These are phyloP conservation scores for Chalaropsis thielavioides DNA, from an alignment of 2,329 filamentous ascomycete genomes.

Conservation along the genomic window DNA sequence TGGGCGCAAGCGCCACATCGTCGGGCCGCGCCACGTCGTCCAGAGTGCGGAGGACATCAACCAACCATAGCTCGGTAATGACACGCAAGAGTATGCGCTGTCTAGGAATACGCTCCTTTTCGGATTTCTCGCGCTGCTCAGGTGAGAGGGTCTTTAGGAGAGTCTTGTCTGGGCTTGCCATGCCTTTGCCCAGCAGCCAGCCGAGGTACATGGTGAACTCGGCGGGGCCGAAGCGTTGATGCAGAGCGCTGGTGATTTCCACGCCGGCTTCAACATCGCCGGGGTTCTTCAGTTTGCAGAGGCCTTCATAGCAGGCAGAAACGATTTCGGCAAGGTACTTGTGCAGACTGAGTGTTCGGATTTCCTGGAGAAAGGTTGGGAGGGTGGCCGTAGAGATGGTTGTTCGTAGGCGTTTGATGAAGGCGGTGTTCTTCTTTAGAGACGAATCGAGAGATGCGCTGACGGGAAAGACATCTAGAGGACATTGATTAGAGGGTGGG, in stretches of 20 bases:
- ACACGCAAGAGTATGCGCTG: slow-evolving; percentile 79
- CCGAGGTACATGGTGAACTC: slow-evolving; percentile 87
- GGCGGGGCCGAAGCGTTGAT: slow-evolving; percentile 79
- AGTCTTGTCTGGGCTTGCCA: slow-evolving; percentile 80
- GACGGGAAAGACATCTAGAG: slow-evolving; percentile 60
- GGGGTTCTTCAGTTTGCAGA: slow-evolving; percentile 79
- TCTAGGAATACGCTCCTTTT: slow-evolving; percentile 78
- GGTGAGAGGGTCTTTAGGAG: slow-evolving; percentile 61
- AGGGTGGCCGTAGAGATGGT: slow-evolving; percentile 69
- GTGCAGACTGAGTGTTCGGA: slow-evolving; percentile 77
- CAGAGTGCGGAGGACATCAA: slow-evolving; percentile 71
- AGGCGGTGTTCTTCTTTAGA: slow-evolving; percentile 94
- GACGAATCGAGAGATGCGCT: slow-evolving; percentile 78
- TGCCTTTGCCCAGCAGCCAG: slow-evolving; percentile 81
- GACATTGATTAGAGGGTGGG: slow-evolving; percentile 18
- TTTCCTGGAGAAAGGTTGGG: slow-evolving; percentile 75
- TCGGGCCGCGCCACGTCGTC: slow-evolving; percentile 50
- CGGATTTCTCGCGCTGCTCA: slow-evolving; percentile 83
- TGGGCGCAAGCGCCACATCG: slow-evolving; percentile 45
- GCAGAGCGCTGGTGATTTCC: slow-evolving; percentile 86
- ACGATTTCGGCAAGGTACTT: slow-evolving; percentile 97
- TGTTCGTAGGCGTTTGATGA: slow-evolving; percentile 90
- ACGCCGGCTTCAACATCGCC: slow-evolving; percentile 86
- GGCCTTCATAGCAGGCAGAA: slow-evolving; percentile 84
- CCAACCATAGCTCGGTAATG: slow-evolving; percentile 91